phyloP scores from a whole-genome alignment of 1,139 yeast species.

The Blastobotrys raffinosifermentans region DNA sequence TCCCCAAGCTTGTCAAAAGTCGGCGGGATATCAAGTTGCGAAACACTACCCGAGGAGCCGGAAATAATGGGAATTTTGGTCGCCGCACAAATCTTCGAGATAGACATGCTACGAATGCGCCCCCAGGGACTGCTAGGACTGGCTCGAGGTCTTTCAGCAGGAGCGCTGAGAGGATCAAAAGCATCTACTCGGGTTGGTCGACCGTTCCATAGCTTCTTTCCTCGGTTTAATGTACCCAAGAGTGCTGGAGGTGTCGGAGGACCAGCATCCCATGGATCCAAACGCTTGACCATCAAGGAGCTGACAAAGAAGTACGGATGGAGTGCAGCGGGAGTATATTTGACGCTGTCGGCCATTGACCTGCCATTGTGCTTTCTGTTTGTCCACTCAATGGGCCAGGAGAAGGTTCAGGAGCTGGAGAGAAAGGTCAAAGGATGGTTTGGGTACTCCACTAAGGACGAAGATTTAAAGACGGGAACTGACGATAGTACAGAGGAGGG shows the following conservation, averaged over 20 bases:
- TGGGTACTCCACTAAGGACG: constrained; percentile 26
- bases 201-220: too few relatives aligned
- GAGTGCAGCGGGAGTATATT: constrained; percentile 81
- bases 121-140: too few relatives aligned
- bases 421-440: constrained; percentile 47
- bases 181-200: background rate
- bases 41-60: too few relatives aligned
- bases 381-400: constrained; percentile 85
- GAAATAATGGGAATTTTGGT: too few relatives aligned
- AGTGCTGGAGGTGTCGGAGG: too few relatives aligned
- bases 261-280: too few relatives aligned
- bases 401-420: constrained; percentile 62
- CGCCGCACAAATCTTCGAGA: too few relatives aligned
- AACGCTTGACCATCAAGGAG: constrained; percentile 42
- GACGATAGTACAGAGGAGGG: constrained; percentile 8
- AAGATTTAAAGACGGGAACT: constrained; percentile 25
- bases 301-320: constrained; percentile 84
- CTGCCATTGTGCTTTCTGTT: constrained; percentile 74
- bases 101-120: too few relatives aligned
- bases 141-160: too few relatives aligned
- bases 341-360: constrained; percentile 65
- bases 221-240: too few relatives aligned
- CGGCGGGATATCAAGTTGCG: too few relatives aligned
- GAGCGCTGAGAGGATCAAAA: constrained; percentile 2
- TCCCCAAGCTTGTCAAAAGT: too few relatives aligned